Percentiles rank a stretch among this genome's conserved stretches.
Conservation (phyloP, 202 grass and related monocot genomes). For the Setaria italica region DNA sequence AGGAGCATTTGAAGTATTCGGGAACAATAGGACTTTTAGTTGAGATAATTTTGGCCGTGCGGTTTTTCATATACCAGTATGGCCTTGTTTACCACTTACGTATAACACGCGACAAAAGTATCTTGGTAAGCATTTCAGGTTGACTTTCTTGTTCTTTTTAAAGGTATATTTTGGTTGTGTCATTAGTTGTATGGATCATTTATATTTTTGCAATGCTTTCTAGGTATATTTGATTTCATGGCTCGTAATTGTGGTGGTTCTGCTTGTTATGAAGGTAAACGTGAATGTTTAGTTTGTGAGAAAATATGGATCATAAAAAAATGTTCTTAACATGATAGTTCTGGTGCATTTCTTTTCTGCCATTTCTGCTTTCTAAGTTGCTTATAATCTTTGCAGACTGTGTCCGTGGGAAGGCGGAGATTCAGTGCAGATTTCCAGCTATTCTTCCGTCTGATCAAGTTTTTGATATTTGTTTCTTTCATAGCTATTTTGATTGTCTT, state of each 20-base stretch:
- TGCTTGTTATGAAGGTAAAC: constrained; percentile 88
- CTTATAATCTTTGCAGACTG: constrained; percentile 56
- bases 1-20: constrained; percentile 84
- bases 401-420: constrained; percentile 80
- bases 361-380: constrained; percentile 19
- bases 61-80: constrained; percentile 95
- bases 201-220: constrained; percentile 39
- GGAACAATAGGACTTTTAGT: constrained; percentile 62
- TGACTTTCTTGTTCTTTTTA: constrained; percentile 24
- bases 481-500: constrained; percentile 65
- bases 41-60: constrained; percentile 82
- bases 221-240: constrained; percentile 91
- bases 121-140: constrained; percentile 65
- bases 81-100: constrained; percentile 92
- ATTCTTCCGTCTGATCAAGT: constrained; percentile 93
- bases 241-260: constrained; percentile 70
- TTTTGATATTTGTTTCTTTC: constrained; percentile 82
- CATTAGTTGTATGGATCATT: constrained; percentile 36
- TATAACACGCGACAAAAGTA: constrained; percentile 66
- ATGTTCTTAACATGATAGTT: neutral
- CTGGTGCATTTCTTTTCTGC: constrained; percentile 12
- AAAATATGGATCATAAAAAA: constrained; percentile 24
- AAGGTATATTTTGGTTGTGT: constrained; percentile 35
- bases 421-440: constrained; percentile 85
- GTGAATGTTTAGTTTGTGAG: constrained; percentile 24